phyloP scores from a whole-genome alignment of 148 eudicot genomes.

The Arbutus unedo region DNA sequence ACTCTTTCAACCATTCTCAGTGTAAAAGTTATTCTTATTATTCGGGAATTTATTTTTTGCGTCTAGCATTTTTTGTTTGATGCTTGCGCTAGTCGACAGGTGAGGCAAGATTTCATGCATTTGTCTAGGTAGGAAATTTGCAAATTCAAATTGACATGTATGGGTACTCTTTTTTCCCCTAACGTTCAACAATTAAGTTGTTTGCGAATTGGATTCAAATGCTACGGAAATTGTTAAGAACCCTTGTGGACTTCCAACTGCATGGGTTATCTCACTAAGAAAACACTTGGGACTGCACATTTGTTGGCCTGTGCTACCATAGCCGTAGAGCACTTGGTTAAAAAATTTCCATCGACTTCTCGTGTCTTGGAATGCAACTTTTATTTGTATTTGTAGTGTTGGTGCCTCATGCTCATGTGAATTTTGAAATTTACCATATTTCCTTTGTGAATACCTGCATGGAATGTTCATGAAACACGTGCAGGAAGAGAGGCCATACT shows the following conservation, averaged over 20 bases:
- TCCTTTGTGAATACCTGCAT: not conserved
- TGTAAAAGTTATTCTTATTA: not conserved
- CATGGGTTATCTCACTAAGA: not conserved
- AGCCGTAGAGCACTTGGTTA: not conserved
- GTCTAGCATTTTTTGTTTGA: not conserved
- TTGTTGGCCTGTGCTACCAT: not conserved
- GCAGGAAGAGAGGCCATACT: slow-evolving; percentile 60
- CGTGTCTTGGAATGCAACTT: not conserved
- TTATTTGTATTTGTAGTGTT: not conserved
- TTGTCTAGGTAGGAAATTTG: too few relatives aligned
- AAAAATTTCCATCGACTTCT: not conserved
- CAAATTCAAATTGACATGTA: too few relatives aligned
- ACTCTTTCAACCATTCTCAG: not conserved
- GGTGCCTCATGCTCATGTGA: not conserved
- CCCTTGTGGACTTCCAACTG: not conserved
- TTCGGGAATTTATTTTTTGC: not conserved
- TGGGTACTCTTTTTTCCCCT: too few relatives aligned
- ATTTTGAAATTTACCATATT: not conserved
- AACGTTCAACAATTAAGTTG: too few relatives aligned
- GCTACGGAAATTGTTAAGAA: not conserved
- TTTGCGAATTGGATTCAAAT: too few relatives aligned
- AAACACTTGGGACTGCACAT: not conserved
- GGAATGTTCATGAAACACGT: slow-evolving; percentile 13
- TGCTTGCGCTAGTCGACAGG: not conserved
- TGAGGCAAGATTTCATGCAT: not conserved